Base-by-base conservation (phyloP, 305 asterid species). In the Salvia sclarea region DNA sequence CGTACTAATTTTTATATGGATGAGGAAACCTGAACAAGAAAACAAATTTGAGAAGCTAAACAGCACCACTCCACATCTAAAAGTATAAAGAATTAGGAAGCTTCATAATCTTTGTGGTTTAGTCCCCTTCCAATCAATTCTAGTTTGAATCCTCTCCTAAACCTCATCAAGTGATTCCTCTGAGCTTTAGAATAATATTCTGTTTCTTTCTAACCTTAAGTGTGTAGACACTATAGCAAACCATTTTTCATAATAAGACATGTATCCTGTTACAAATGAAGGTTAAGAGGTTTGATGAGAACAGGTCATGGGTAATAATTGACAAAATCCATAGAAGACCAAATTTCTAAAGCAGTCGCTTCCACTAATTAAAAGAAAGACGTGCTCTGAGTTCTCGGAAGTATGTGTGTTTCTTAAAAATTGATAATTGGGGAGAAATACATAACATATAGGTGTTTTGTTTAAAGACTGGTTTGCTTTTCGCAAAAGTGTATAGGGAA, bases 371-470 rank as follows among this genome's bases (percentile, higher is more conserved):
- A 8, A 43, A 43, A 43, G 49, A 13, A 43, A 43, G 7, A n/a
- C 0, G 20, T 43, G 41, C 49, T 43, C 18, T 43, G 18, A 5
- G 0, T 43, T 43, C 20, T 43, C 18, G 14, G 20, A 43, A n/a
- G 49, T 43, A 18, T 43, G 33, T 28, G 16, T 13, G 49, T n/a
- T 13, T 43, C 20, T 43, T 43, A 21, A 40, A 22, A 56, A 33
- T 56, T 73, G 73, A 65, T 66, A 3, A 28, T 17, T 66, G 55
- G 21, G 44, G 72, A 24, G 57, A 56, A 44, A 22, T 47, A 47
- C 60, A 64, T 21, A 64, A 43, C 44, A 21, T 49, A 8, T 8
- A 14, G 50, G 25, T 28, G 47, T 59, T 54, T 14, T 65, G 61
- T 35, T n/a, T 43, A 25, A 62, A 18, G 44, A 60, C 28, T 22